These are phyloP conservation scores for Arctium lappa DNA, from an alignment of 129 eudicot genomes.

Conservation along the genomic window DNA sequence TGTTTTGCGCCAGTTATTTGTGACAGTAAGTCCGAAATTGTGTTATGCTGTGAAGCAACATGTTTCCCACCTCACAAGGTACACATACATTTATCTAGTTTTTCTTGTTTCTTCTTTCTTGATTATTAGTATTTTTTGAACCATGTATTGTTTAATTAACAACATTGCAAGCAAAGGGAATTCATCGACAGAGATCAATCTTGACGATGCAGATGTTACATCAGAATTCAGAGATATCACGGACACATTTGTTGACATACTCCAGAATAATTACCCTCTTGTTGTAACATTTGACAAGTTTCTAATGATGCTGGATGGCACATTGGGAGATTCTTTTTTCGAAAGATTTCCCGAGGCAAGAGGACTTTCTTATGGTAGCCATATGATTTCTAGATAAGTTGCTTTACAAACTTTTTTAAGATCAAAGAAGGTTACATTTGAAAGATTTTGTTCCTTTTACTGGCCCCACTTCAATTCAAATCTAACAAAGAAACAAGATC, in stretches of 20 bases:
- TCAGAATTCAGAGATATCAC: conserved; percentile 27
- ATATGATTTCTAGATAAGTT: conserved; percentile 23
- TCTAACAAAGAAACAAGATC: conserved; percentile 41
- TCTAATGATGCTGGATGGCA: conserved; percentile 52
- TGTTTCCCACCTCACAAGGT: conserved; percentile 45
- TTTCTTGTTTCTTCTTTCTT: background rate
- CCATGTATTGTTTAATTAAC: background rate
- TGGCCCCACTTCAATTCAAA: conserved; percentile 49
- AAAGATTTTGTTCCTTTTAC: conserved; percentile 33
- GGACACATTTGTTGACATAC: conserved; percentile 37
- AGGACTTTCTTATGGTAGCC: conserved; percentile 2
- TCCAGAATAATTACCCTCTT: conserved; percentile 35
- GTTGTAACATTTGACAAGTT: conserved; percentile 50
- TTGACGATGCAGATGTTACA: conserved; percentile 31
- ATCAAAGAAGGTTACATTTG: conserved; percentile 43
- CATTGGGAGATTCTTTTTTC: conserved; percentile 45
- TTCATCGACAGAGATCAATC: background rate
- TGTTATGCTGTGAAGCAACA: conserved; percentile 45
- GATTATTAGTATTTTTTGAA: background rate
- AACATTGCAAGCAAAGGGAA: background rate
- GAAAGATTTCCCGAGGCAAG: conserved; percentile 30
- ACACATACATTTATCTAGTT: background rate
- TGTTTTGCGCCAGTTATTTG: conserved; percentile 41
- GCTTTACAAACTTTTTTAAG: conserved; percentile 37
- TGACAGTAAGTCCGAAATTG: conserved; percentile 50